Evolutionary conservation across 257 asterid genomes (phyloP), one percentile per base, ranked within the genome.

Genomic region (Solanum sitiens): DNA sequence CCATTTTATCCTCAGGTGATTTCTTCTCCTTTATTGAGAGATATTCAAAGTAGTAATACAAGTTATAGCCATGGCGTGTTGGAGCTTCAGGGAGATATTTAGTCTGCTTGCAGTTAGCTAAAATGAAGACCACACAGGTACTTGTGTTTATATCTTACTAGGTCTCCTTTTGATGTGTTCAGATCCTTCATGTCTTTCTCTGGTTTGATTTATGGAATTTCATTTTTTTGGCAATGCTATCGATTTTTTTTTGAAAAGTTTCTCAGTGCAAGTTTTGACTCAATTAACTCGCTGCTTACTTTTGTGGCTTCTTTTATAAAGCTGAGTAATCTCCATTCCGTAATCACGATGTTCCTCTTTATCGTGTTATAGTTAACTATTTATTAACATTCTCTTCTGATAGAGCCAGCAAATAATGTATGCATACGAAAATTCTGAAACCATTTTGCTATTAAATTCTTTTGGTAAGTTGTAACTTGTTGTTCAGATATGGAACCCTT

Each of bases 51-150:
- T 25, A 44, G 65, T 45, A 77, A 77, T 44, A 44, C 65, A 44
- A 77, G 63, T 45, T 71, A 40, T 86, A 68, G 83, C 83, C 23
- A 74, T 85, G 87, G 77, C 20, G 12, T 71, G 12, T 32, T 71
- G 37, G 67, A 70, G 37, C 32, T 72, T 86, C 72, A 86, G 35
- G 45, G 56, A 72, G 83, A 86, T 71, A 86, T 32, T 86, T 86
- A 86, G 23, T 86, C 84, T 86, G 37, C 71, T 86, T 72, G 79
- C 72, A 86, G 35, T 86, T 42, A 76, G 83, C 83, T 71, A 71
- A 84, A 72, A 86, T 86, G 87, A 86, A 86, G 83, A 86, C 72
- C 44, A 30, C 83, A 33, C 87, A 86, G 87, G 87, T 86, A 11
- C 68, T 86, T 72, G 21, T 61, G 71, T 47, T 45, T 42, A 71